Percentiles rank a stretch among this genome's conserved stretches.
These are phyloP conservation scores for Fraxinus pennsylvanica DNA, from an alignment of 257 asterid species.

Conservation along the genomic window DNA sequence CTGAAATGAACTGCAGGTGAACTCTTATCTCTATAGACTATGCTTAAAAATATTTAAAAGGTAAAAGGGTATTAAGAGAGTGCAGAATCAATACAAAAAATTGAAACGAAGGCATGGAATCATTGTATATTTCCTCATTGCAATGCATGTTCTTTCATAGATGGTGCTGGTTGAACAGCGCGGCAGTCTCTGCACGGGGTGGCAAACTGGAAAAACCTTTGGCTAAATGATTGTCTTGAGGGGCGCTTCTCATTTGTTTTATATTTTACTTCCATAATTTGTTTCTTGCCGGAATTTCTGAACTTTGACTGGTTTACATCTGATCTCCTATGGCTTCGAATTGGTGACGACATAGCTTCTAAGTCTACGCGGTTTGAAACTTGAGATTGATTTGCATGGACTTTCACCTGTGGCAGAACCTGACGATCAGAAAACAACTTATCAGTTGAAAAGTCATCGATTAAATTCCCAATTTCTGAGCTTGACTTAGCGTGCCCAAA, in stretches of 20 bases:
- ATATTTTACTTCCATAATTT: constrained; percentile 20
- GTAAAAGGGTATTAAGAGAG: constrained; percentile 5
- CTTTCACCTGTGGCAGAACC: constrained; percentile 18
- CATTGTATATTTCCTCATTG: constrained; percentile 21
- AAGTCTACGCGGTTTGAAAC: constrained; percentile 22
- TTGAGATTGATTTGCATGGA: constrained; percentile 23
- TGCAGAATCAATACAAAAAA: constrained; percentile 3
- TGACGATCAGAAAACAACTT: constrained; percentile 19
- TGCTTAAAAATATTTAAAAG: constrained; percentile 5
- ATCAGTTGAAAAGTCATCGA: constrained; percentile 24
- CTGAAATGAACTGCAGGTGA: background rate
- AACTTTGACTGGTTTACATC: constrained; percentile 22
- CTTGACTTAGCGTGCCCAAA: constrained; percentile 26
- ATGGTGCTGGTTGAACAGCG: constrained; percentile 32
- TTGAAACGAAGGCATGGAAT: constrained; percentile 13
- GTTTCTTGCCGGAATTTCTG: constrained; percentile 23
- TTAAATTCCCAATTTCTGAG: constrained; percentile 18
- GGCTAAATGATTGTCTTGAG: constrained; percentile 39
- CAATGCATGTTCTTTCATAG: constrained; percentile 27
- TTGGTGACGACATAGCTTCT: constrained; percentile 26
- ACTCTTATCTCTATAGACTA: constrained; percentile 7
- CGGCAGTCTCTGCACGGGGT: constrained; percentile 52
- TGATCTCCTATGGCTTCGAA: constrained; percentile 29
- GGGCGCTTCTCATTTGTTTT: constrained; percentile 33
- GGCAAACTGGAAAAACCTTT: constrained; percentile 42